Evolutionary conservation across 2,329 filamentous ascomycete genomes (phyloP).

Genomic region (Diaporthe eres): DNA sequence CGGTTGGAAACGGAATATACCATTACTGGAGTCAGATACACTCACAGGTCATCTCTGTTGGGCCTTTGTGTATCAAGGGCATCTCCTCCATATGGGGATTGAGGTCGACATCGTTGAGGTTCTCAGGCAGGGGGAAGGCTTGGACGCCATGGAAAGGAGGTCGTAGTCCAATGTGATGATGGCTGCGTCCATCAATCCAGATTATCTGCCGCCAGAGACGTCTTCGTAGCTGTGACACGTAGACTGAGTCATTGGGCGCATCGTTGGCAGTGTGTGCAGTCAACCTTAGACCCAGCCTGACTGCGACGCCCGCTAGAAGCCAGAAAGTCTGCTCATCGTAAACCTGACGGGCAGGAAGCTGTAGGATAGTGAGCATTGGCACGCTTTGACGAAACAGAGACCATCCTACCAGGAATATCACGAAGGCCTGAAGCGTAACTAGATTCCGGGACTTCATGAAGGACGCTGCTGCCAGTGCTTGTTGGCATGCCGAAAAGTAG

Average conservation of each 20-base stretch:
- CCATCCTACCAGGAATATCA: slow-evolving; percentile 36
- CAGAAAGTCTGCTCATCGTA: slow-evolving; percentile 42
- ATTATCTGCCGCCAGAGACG: slow-evolving; percentile 47
- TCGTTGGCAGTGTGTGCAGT: slow-evolving; percentile 21
- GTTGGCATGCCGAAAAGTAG: slow-evolving; percentile 41
- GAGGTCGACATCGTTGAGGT: slow-evolving; percentile 47
- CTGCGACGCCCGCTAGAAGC: slow-evolving; percentile 40
- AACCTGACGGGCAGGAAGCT: slow-evolving; percentile 41
- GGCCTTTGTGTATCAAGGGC: slow-evolving; percentile 52
- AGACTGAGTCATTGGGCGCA: slow-evolving; percentile 35
- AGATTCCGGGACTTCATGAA: slow-evolving; percentile 41
- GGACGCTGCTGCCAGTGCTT: slow-evolving; percentile 40
- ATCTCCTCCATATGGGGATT: slow-evolving; percentile 50
- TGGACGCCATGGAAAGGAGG: slow-evolving; percentile 46
- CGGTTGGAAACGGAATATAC: too few relatives aligned
- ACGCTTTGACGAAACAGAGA: not conserved
- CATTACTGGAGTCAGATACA: not conserved
- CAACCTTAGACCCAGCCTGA: slow-evolving; percentile 39
- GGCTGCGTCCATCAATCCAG: slow-evolving; percentile 41
- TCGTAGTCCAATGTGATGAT: slow-evolving; percentile 45
- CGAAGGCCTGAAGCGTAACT: slow-evolving; percentile 40
- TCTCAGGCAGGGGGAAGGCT: slow-evolving; percentile 40
- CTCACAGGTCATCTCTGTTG: slow-evolving; percentile 56
- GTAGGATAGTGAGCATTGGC: slow-evolving; percentile 9
- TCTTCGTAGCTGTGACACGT: slow-evolving; percentile 55